phyloP scores from a whole-genome alignment of 495 filamentous ascomycete species.

The Xylaria scruposa region DNA sequence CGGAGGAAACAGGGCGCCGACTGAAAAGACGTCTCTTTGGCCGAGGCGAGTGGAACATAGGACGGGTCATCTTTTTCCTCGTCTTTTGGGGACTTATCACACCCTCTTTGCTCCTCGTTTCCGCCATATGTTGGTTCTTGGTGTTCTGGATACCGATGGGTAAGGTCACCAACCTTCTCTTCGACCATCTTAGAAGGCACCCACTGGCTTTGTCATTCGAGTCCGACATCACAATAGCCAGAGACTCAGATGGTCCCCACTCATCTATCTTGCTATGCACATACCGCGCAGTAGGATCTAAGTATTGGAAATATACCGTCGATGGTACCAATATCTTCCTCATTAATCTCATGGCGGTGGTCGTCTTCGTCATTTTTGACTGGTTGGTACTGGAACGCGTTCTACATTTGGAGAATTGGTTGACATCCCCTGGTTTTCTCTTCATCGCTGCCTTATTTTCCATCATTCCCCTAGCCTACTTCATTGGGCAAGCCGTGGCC shows the following conservation, averaged over 20 bases:
- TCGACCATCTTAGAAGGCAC: constrained; percentile 90
- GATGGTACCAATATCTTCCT: constrained; percentile 99
- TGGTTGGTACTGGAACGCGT: constrained; percentile 75
- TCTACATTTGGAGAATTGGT: constrained; percentile 68
- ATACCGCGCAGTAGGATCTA: constrained; percentile 89
- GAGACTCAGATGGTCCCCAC: constrained; percentile 69
- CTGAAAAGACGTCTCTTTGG: constrained; percentile 91
- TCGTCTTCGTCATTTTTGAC: constrained; percentile 91
- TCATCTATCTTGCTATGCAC: constrained; percentile 94
- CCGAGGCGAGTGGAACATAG: constrained; percentile 92
- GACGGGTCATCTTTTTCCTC: constrained; percentile 92
- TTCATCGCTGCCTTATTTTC: constrained; percentile 87
- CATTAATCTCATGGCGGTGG: constrained; percentile 92
- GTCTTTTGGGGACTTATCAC: constrained; percentile 96
- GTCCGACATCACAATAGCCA: constrained; percentile 77
- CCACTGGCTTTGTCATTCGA: constrained; percentile 93
- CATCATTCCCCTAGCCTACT: constrained; percentile 97
- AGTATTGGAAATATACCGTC: constrained; percentile 99
- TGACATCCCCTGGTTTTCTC: constrained; percentile 83
- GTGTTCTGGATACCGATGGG: constrained; percentile 99
- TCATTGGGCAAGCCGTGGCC: constrained; percentile 98
- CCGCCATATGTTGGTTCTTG: constrained; percentile 89
- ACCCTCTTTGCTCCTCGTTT: constrained; percentile 86
- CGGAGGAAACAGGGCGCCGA: constrained; percentile 47
- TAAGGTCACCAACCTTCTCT: constrained; percentile 87